These are phyloP conservation scores for Mortierella polycephala DNA, from an alignment of 371 early-diverging fungal genomes.

Conservation along the genomic window DNA sequence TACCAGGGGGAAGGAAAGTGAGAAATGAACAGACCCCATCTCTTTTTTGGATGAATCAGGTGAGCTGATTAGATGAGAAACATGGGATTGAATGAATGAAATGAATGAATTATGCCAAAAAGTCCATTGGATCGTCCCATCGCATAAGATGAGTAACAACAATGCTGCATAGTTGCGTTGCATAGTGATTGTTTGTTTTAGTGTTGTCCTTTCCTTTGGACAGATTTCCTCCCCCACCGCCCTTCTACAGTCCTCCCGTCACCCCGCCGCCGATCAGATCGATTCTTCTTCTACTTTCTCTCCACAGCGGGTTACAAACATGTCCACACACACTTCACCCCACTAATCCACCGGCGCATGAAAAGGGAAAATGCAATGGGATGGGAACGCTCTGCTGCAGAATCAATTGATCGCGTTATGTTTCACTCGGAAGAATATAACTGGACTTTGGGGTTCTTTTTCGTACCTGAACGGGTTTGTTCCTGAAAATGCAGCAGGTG, in stretches of 20 bases:
- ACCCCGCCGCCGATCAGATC: neutral
- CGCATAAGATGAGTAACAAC: neutral
- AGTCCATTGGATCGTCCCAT: neutral
- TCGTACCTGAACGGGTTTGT: constrained; percentile 7
- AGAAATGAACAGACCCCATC: no score
- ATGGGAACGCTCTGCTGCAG: constrained; percentile 3
- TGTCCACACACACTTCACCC: neutral
- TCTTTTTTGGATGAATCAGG: no score
- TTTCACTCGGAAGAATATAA: neutral
- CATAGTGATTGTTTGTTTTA: neutral
- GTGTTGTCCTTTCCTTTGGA: neutral
- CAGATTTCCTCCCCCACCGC: neutral
- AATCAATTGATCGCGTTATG: neutral
- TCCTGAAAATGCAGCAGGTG: neutral
- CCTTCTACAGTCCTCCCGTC: neutral
- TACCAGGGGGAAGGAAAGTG: no score
- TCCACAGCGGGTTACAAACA: neutral
- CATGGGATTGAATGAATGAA: neutral
- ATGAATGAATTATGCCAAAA: neutral
- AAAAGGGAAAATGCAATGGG: neutral
- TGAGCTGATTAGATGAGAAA: neutral
- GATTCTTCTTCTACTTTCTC: neutral
- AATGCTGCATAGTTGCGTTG: constrained; percentile 1
- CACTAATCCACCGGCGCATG: no score
- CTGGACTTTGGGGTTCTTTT: no score